Evolutionary conservation across 331 rosid genomes (phyloP), one percentile per base, ranked within the genome.

Genomic region (Rosa hybrid): DNA sequence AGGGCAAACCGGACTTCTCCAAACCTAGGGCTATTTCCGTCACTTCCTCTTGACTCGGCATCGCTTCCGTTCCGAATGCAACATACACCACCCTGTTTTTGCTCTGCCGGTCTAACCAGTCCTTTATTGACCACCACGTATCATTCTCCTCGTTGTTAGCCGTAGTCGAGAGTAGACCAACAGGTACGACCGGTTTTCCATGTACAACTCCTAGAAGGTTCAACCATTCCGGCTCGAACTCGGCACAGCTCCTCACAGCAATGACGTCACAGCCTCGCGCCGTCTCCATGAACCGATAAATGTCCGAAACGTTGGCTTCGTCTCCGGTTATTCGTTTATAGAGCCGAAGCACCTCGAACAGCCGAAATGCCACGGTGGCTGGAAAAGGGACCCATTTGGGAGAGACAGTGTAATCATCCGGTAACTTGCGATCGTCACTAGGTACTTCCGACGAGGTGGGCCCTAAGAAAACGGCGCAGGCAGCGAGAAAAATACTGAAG

Each of bases 11-110:
- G 0, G 85, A 78, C n/a, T 69, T 41, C 39, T 75, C 84, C 23
- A 85, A 60, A 2, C 88, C 88, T 0, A 71, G 72, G 6, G 88
- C 86, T 38, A 85, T 64, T 60, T 76, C 82, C 0, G 53, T 71
- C 1, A 76, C 42, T 2, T 86, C 88, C 0, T 53, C 39, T 49
- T 82, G 83, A 45, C 51, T 79, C 20, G 8, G 74, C 74, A 69
- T 76, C 79, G 63, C 84, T 79, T 8, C 86, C 72, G 77, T 71
- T 3, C 86, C 86, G 20, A 85, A 60, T 14, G 86, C 88, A 6
- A 82, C 77, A 27, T 85, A 85, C 3, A 82, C 84, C 30, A 85
- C 88, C 1, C 80, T 82, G 0, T n/a, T 75, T 56, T 71, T 71
- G 6, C 5, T 1, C 60, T 79, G 79, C 57, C 27, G 5, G 68